A percentile compares a stretch with the other conserved stretches of the same genome.
phyloP scores from a whole-genome alignment of 2,329 filamentous ascomycete species.

The Penicillium brasilianum region DNA sequence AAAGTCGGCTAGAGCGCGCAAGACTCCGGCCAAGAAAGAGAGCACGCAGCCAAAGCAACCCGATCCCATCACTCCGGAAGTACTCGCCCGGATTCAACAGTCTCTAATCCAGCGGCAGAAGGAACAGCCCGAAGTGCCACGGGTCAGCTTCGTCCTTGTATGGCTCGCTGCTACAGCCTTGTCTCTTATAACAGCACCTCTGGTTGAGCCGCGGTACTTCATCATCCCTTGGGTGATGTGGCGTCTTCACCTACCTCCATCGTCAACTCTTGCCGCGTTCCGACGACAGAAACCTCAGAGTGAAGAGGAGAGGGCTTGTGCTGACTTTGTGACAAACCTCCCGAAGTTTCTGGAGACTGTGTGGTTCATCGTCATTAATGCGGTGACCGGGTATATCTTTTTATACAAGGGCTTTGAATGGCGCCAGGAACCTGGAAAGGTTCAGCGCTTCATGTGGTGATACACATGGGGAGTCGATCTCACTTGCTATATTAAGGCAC shows the following conservation, averaged over 20 bases:
- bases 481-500: background rate
- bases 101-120: constrained; percentile 39
- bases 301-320: constrained; percentile 32
- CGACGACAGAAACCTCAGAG: constrained; percentile 32
- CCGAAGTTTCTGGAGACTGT: constrained; percentile 57
- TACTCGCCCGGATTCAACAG: constrained; percentile 36
- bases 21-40: constrained; percentile 29
- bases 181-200: constrained; percentile 82
- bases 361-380: constrained; percentile 63
- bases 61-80: constrained; percentile 34
- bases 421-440: constrained; percentile 61
- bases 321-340: constrained; percentile 34
- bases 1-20: constrained; percentile 33
- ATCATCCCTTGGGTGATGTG: constrained; percentile 95
- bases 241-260: constrained; percentile 73
- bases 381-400: constrained; percentile 60
- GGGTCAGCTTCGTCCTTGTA: constrained; percentile 61
- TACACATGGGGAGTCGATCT: background rate
- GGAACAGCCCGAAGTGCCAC: constrained; percentile 36
- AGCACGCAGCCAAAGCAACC: constrained; percentile 18
- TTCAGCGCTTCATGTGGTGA: constrained; percentile 67
- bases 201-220: constrained; percentile 96
- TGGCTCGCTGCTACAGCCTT: constrained; percentile 74
- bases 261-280: constrained; percentile 40
- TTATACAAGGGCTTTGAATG: constrained; percentile 62